Base-by-base conservation (phyloP, 306 rosid genomes). In the Fagus sylvatica region DNA sequence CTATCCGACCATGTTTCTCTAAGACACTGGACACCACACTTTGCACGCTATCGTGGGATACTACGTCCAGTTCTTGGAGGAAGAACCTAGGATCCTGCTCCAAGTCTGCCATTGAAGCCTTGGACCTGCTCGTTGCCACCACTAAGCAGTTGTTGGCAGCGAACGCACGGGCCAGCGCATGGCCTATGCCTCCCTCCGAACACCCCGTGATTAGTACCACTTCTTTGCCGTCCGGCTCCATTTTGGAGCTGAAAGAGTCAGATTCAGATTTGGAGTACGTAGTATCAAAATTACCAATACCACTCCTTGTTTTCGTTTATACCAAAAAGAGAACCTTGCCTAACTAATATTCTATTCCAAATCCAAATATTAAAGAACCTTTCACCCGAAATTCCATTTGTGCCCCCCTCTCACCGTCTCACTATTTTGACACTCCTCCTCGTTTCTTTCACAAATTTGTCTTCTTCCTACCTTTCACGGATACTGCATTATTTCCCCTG, bases 151-250 rank as follows among this genome's bases (percentile, higher is more conserved):
- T 79, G 32, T 73, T 81, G 33, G 83, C 88, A 5, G 98, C 95
- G 76, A 95, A 95, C 12, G 90, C 83, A 53, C 85, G 85, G 51
- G 97, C 97, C 33, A 91, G 88, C 28, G 91, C 88, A 76, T 94
- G 83, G 1, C 98, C 98, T 4, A 94, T 89, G 0, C 98, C 93
- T 28, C 96, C 94, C 4, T 67, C 30, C 2, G 89, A 71, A 54
- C 98, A 92, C 1, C 96, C 98, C 0, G 92, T 92, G 69, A 94
- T 76, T 34, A 94, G 81, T n/a, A 94, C 97, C 64, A 94, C 96
- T 69, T 67, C 60, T 54, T 76, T 80, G 33, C 84, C 84, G 81
- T 53, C 70, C n/a, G 46, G 53, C n/a, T 81, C 86, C 84, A 75
- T 83, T 16, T 22, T 37, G 0, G 1, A 1, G 1, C 1, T 12